Conservation (phyloP, 495 filamentous ascomycete species). For the Usnea hakonensis region DNA sequence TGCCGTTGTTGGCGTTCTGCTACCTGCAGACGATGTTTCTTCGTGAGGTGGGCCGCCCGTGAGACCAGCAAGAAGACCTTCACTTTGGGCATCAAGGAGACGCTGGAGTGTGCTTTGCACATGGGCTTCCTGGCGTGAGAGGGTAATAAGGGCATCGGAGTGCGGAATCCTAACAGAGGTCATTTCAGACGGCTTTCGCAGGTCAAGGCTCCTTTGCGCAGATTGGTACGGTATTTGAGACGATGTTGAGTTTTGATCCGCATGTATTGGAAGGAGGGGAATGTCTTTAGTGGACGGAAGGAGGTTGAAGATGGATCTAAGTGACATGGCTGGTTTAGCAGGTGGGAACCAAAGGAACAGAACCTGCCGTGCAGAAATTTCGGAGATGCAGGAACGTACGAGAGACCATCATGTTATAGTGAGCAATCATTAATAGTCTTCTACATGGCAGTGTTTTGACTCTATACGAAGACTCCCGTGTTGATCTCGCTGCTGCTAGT, state of each 20-base stretch:
- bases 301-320: slow-evolving; percentile 13
- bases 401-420: not conserved
- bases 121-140: slow-evolving; percentile 40
- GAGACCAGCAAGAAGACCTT: slow-evolving; percentile 56
- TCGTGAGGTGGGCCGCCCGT: slow-evolving; percentile 28
- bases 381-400: not conserved
- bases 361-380: not conserved
- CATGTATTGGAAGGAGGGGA: slow-evolving; percentile 17
- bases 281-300: slow-evolving; percentile 10
- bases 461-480: too few species aligned
- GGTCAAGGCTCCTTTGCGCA: slow-evolving; percentile 6
- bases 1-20: slow-evolving; percentile 39
- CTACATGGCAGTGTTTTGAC: not conserved
- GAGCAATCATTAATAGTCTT: not conserved
- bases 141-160: slow-evolving; percentile 36
- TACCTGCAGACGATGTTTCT: slow-evolving; percentile 40
- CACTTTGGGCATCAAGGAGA: slow-evolving; percentile 77
- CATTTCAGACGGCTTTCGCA: slow-evolving; percentile 1
- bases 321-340: slow-evolving; percentile 10
- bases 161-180: slow-evolving; percentile 27
- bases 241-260: slow-evolving; percentile 1
- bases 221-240: slow-evolving; percentile 7
- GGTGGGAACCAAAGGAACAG: not conserved
- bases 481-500: not conserved
- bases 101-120: slow-evolving; percentile 71